Base-by-base conservation (phyloP, 2,329 filamentous ascomycete species). In the Blastomyces emzantsi region DNA sequence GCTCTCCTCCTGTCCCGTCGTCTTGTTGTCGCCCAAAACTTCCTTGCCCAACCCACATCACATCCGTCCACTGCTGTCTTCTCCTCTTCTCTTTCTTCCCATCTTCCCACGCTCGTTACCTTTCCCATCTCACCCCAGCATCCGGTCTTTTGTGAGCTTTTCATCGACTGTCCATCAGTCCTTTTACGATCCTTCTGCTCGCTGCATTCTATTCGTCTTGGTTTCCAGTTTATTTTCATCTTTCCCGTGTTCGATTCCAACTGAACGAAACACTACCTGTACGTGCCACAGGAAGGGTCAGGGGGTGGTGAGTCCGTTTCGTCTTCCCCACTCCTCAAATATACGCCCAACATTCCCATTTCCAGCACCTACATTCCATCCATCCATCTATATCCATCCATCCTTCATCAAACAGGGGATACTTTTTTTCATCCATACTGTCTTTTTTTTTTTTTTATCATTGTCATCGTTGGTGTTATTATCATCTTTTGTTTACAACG, bases 301-400 rank as follows among this genome's bases (percentile, higher is more conserved):
- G 52, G 62, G 63, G 63, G 63, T 64, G 63, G 63, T 64, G 63
- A 64, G 60, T 61, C 63, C 41, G 54, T 54, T 49, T 63, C 61
- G 63, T 63, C 64, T 63, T 65, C 62, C 41, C 58, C 56, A 61
- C 63, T 62, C 61, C 56, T 25, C 8, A 2, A 25, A 43, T 25
- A 28, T 25, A 45, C 17, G 15, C 30, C 47, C 19, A 39, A 36
- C 6, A 39, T 36, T 25, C 33, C 11, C 15, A 17, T 28, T 11
- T 30, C 41, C 43, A 61, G 25, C 59, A 9, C n/a, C 9, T 33
- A 15, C 25, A 60, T 33, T 6, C 22, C 25, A 30, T 55, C 11
- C 28, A n/a, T 28, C n/a, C 30, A 33, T 33, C 30, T 7, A 33
- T 33, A 33, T 33, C 30, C 30, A 33, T 33, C 30, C 30, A 33